These are phyloP conservation scores for Neofusicoccum kwambonambiense DNA, from an alignment of 2,329 filamentous ascomycete genomes.

Conservation along the genomic window DNA sequence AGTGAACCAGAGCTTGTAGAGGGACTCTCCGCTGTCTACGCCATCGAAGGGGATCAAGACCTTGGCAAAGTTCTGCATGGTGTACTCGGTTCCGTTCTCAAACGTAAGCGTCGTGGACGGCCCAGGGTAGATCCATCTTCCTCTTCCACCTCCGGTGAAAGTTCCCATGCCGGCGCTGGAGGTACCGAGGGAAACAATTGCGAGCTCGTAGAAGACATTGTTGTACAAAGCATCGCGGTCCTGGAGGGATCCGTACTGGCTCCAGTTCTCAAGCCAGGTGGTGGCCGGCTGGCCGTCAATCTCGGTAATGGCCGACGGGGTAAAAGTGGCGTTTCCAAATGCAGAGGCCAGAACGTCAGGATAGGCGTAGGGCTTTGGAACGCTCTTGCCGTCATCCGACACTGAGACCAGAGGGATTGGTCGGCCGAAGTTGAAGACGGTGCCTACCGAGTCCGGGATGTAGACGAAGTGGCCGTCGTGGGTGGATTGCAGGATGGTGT, in stretches of 20 bases:
- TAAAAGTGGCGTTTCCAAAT: conserved; percentile 44
- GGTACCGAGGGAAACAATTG: conserved; percentile 42
- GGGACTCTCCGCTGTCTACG: conserved; percentile 40
- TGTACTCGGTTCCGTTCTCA: conserved; percentile 43
- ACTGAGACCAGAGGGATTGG: conserved; percentile 57
- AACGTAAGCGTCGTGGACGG: conserved; percentile 45
- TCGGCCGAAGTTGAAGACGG: conserved; percentile 51
- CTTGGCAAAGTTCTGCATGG: conserved; percentile 45
- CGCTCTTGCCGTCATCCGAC: conserved; percentile 57
- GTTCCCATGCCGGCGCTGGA: conserved; percentile 43
- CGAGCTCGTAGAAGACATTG: conserved; percentile 48
- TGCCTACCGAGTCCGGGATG: conserved; percentile 52
- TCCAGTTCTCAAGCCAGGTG: conserved; percentile 48
- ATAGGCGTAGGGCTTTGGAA: conserved; percentile 59
- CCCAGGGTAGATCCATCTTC: conserved; percentile 44
- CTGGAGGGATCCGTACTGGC: conserved; percentile 50
- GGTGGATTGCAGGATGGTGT: conserved; percentile 52
- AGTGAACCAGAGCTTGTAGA: conserved; percentile 41
- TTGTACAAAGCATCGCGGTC: conserved; percentile 58
- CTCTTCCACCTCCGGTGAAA: conserved; percentile 46
- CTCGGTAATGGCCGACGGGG: conserved; percentile 51
- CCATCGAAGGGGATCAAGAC: conserved; percentile 39
- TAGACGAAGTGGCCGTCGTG: conserved; percentile 66
- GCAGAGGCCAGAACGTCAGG: conserved; percentile 46
- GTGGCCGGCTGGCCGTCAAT: conserved; percentile 58